These are phyloP conservation scores for Fomes fomentarius DNA, from an alignment of 1,284 basidiomycete species.

Conservation along the genomic window DNA sequence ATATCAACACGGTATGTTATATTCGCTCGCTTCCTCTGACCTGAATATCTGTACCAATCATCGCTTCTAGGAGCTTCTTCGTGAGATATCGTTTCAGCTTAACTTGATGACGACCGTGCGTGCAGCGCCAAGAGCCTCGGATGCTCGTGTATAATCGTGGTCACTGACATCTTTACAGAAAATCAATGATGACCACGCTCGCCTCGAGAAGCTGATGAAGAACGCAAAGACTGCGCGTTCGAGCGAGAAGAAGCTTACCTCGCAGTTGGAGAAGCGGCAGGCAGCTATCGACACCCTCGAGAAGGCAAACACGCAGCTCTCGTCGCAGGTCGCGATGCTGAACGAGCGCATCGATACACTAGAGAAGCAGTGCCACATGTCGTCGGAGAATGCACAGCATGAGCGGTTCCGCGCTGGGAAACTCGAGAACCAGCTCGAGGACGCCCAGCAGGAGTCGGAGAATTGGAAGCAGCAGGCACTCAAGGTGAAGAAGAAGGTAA, in stretches of 20 bases:
- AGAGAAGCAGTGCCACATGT: conserved; percentile 7
- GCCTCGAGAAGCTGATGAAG: conserved; percentile 1
- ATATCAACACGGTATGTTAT: conserved; percentile 18
- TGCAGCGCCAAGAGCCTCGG: not conserved
- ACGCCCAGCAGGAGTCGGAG: conserved; percentile 4
- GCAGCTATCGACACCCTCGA: not conserved
- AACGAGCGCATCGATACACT: conserved; percentile 8
- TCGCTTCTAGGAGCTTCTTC: conserved; percentile 7
- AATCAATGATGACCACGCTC: conserved; percentile 7
- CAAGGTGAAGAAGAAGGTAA: conserved; percentile 21
- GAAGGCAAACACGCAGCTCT: not conserved
- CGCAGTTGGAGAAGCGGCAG: conserved; percentile 4
- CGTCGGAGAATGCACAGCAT: conserved; percentile 10
- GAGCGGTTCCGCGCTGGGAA: conserved; percentile 7
- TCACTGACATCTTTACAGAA: not conserved
- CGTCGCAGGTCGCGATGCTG: not conserved
- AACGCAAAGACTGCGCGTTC: not conserved
- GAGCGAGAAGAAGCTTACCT: not conserved
- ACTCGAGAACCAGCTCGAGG: not conserved
- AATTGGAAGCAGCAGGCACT: conserved; percentile 15
- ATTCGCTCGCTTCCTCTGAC: too few relatives aligned
- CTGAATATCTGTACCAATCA: not conserved
- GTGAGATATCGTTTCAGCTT: conserved; percentile 18
- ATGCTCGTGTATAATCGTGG: not conserved
- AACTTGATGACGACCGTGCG: conserved; percentile 16